Conservation (phyloP, 2,329 filamentous ascomycete species). For the Ophiosphaerella korrae region DNA sequence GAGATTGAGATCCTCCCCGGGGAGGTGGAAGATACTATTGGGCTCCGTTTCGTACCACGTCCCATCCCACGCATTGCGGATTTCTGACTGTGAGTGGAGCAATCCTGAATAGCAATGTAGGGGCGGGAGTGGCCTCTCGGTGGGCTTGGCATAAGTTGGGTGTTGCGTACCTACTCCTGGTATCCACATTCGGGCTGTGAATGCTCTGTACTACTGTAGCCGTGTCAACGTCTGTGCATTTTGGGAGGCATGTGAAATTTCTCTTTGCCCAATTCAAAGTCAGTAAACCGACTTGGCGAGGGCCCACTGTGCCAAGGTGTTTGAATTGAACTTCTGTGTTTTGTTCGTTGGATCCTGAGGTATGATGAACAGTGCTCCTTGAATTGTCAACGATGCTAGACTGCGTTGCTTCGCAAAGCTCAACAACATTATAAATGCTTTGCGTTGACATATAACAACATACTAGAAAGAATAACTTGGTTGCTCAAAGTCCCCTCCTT, state of each 20-base stretch:
- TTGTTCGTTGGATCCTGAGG: slow-evolving; percentile 9
- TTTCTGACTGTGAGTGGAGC: slow-evolving; percentile 30
- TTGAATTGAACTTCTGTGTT: slow-evolving; percentile 10
- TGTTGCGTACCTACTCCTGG: slow-evolving; percentile 38
- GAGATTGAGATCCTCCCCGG: slow-evolving; percentile 23
- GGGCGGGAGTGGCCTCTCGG: slow-evolving; percentile 30
- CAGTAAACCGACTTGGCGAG: slow-evolving; percentile 22
- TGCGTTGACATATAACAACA: no score
- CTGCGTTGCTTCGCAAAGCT: neutral
- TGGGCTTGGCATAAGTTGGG: slow-evolving; percentile 37
- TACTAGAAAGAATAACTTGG: no score
- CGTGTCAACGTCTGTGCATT: slow-evolving; percentile 25
- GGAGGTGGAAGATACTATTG: slow-evolving; percentile 14
- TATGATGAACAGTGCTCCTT: slow-evolving; percentile 10
- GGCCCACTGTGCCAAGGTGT: slow-evolving; percentile 34
- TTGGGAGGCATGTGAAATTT: slow-evolving; percentile 23
- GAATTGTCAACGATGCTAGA: slow-evolving; percentile 4
- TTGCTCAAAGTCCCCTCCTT: no score
- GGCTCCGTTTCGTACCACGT: slow-evolving; percentile 36
- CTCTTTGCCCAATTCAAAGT: slow-evolving; percentile 24
- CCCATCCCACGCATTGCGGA: slow-evolving; percentile 26
- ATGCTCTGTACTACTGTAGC: slow-evolving; percentile 27
- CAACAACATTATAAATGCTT: no score
- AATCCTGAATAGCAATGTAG: slow-evolving; percentile 21
- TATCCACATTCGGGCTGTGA: slow-evolving; percentile 37